These are phyloP conservation scores for Trifolium repens DNA, from an alignment of 306 rosid species.

Conservation along the genomic window DNA sequence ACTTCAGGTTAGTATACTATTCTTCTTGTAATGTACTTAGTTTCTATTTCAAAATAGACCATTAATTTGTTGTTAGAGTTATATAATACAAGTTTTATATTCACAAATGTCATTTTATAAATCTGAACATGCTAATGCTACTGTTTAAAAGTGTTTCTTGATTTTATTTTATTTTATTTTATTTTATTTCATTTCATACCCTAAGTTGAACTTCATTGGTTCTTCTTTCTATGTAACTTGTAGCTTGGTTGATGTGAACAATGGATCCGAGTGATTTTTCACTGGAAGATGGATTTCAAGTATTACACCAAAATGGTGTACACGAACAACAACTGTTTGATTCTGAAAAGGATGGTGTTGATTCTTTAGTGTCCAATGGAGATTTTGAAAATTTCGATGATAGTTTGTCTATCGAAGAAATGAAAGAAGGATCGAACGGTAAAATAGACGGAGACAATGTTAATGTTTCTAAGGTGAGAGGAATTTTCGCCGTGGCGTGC, in stretches of 20 bases:
- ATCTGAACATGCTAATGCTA: too few species aligned
- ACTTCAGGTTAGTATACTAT: neutral
- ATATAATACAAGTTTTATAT: too few species aligned
- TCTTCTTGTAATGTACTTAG: neutral
- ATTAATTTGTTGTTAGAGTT: too few species aligned
- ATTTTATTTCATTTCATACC: slow-evolving; percentile 33
- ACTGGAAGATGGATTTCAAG: slow-evolving; percentile 55
- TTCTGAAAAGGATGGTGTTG: slow-evolving; percentile 56
- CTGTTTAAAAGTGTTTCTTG: too few species aligned
- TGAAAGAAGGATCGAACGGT: slow-evolving; percentile 54
- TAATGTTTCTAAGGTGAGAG: slow-evolving; percentile 59
- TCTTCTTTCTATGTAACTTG: slow-evolving; percentile 36
- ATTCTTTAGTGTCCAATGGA: slow-evolving; percentile 54
- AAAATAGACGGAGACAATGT: slow-evolving; percentile 47
- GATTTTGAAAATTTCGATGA: slow-evolving; percentile 43
- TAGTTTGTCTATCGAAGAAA: slow-evolving; percentile 50
- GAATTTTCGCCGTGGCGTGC: neutral
- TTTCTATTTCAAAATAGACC: neutral
- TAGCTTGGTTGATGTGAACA: slow-evolving; percentile 49
- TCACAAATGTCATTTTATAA: too few species aligned
- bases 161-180: slow-evolving; percentile 39
- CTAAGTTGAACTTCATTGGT: neutral
- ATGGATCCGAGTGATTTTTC: slow-evolving; percentile 69
- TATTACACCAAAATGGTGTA: slow-evolving; percentile 64
- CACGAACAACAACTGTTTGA: slow-evolving; percentile 41